Evolutionary conservation across 1,284 basidiomycete genomes (phyloP).

Genomic region (Ceratobasidium sp.): DNA sequence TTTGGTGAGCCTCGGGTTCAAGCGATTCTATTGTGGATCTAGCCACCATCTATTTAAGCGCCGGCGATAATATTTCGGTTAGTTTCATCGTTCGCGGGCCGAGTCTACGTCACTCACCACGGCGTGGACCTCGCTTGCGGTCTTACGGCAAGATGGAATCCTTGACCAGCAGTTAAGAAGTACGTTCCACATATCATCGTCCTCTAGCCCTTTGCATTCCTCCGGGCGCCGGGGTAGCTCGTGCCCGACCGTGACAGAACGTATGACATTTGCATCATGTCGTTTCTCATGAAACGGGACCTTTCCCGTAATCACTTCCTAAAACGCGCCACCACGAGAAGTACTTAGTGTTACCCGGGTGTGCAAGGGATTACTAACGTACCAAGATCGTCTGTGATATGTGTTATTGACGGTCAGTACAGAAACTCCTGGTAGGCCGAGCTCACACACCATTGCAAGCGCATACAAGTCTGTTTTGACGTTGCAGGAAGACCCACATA

Average conservation of each 20-base stretch:
- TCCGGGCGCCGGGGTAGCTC: conserved; percentile 1
- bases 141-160: background rate
- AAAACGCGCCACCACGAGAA: too few relatives aligned
- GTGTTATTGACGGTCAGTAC: background rate
- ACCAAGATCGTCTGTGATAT: background rate
- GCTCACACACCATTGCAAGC: background rate
- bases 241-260: too few relatives aligned
- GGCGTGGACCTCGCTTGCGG: background rate
- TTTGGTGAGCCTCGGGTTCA: too few relatives aligned
- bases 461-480: background rate
- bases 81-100: too few relatives aligned
- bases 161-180: conserved; percentile 1
- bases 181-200: background rate
- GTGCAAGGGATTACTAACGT: background rate
- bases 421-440: too few relatives aligned
- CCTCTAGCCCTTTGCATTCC: background rate
- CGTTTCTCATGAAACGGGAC: background rate
- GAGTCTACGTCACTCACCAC: background rate
- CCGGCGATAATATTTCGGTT: too few relatives aligned
- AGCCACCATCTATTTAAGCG: too few relatives aligned
- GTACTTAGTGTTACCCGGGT: too few relatives aligned
- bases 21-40: too few relatives aligned
- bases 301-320: background rate
- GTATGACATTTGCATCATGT: background rate
- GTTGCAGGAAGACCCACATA: background rate